Base-by-base conservation (phyloP, 345 rosid genomes). In the Salix udensis region DNA sequence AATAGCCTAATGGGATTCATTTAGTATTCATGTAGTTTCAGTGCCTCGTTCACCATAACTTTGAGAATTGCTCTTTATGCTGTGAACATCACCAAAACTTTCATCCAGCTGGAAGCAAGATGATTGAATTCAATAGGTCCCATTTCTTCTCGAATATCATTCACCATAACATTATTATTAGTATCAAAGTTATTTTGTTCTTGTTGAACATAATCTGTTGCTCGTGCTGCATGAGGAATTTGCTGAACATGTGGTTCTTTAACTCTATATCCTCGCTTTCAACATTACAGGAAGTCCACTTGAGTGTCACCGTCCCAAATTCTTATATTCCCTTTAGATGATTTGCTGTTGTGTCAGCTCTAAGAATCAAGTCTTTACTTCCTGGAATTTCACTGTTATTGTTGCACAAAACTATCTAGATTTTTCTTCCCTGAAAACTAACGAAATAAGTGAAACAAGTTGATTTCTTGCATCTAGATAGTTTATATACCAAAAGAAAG, bases 371-470 rank as follows among this genome's bases (percentile, higher is more conserved):
- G 28, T 40, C 26, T 8, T 55, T 55, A n/a, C 34, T 12, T 55
- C 19, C 46, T 9, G 50, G 18, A 58, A 14, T 14, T 10, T 46
- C 58, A 37, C 46, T 24, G 30, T 58, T 18, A 39, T 15, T 60
- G 75, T 60, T 72, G 34, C 76, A 26, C 21, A n/a, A n/a, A n/a
- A n/a, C n/a, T n/a, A n/a, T n/a, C 52, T 40, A 16, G 34, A 40
- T 55, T 58, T 42, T 7, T 16, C 3, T 15, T 60, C 52, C 23
- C 67, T 61, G 68, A 73, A 73, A 60, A 26, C 30, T 60, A 39
- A 8, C 40, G 53, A 37, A 14, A 24, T 4, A 36, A 14, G 52
- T 21, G 50, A 36, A 28, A 50, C 37, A 52, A 15, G 26, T 7
- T 44, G 60, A 70, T 69, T 69, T 52, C 10, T 52, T 19, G 58